phyloP scores from a whole-genome alignment of 208 protist genomes.

The Porcisia hertigi region DNA sequence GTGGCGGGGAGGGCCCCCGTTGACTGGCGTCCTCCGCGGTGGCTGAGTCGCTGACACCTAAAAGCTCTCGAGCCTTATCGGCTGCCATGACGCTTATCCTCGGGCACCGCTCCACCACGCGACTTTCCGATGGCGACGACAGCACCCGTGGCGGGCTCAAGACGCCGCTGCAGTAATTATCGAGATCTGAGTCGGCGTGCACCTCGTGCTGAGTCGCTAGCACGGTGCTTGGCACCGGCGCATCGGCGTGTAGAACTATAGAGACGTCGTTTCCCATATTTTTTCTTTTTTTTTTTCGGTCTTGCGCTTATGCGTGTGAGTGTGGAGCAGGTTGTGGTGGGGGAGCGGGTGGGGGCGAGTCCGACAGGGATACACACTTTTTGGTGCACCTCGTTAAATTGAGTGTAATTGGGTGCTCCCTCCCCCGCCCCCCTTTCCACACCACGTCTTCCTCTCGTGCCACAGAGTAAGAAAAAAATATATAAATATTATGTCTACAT shows the following conservation, averaged over 20 bases:
- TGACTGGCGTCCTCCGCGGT: not conserved
- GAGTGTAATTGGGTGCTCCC: too few species aligned
- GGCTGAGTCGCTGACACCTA: constrained; percentile 5
- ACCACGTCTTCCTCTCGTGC: too few species aligned
- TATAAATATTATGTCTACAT: too few species aligned
- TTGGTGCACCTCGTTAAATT: too few species aligned
- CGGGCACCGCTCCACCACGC: constrained; percentile 17
- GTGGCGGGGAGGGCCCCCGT: not conserved
- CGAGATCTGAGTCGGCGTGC: not conserved
- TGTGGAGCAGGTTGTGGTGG: too few species aligned
- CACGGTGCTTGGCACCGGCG: constrained; percentile 19
- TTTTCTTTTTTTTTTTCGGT: too few species aligned
- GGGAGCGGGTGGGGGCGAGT: too few species aligned
- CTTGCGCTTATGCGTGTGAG: not conserved
- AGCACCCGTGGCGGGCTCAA: not conserved
- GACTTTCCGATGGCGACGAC: not conserved
- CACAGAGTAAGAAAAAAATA: too few species aligned
- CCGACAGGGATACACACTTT: too few species aligned
- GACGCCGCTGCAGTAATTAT: not conserved
- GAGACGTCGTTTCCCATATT: constrained; percentile 30
- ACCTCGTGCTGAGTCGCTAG: constrained; percentile 10
- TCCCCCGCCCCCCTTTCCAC: too few species aligned
- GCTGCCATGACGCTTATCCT: constrained; percentile 9
- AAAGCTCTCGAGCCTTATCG: not conserved
- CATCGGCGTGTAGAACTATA: constrained; percentile 15